Evolutionary conservation across 2,329 filamentous ascomycete species (phyloP).

Genomic region (Ceratocystiopsis sp.): DNA sequence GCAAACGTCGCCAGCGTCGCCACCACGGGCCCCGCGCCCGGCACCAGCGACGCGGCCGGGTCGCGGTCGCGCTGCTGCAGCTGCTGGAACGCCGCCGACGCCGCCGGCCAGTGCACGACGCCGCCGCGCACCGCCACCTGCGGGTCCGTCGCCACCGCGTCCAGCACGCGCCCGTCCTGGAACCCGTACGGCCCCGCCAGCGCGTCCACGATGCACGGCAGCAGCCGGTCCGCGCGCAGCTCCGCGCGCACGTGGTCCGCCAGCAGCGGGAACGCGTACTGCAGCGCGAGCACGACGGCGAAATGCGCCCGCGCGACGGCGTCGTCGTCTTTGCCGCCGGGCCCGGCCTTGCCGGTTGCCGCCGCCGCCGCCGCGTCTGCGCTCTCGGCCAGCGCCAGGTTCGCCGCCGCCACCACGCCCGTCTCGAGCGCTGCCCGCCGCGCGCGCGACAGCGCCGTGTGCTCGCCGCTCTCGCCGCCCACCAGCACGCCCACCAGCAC

Average conservation of each 20-base stretch:
- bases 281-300: slow-evolving; percentile 53
- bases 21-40: slow-evolving; percentile 52
- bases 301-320: slow-evolving; percentile 24
- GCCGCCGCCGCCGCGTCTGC: slow-evolving; percentile 20
- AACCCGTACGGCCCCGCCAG: slow-evolving; percentile 59
- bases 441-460: slow-evolving; percentile 43
- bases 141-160: slow-evolving; percentile 45
- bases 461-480: slow-evolving; percentile 50
- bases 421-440: slow-evolving; percentile 53
- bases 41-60: slow-evolving; percentile 26
- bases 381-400: slow-evolving; percentile 46
- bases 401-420: slow-evolving; percentile 57
- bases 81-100: slow-evolving; percentile 41
- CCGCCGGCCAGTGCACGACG: slow-evolving; percentile 46
- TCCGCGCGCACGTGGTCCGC: slow-evolving; percentile 38
- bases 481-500: slow-evolving; percentile 63
- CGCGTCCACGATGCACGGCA: slow-evolving; percentile 52
- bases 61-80: slow-evolving; percentile 38
- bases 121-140: background rate
- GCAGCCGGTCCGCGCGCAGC: slow-evolving; percentile 50
- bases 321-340: too few relatives aligned
- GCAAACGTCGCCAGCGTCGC: slow-evolving; percentile 48
- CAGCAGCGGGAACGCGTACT: slow-evolving; percentile 59
- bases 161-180: slow-evolving; percentile 58
- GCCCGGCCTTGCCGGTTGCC: too few relatives aligned